Conservation (phyloP, 2,329 filamentous ascomycete species). For the Trichoderma arundinaceum region DNA sequence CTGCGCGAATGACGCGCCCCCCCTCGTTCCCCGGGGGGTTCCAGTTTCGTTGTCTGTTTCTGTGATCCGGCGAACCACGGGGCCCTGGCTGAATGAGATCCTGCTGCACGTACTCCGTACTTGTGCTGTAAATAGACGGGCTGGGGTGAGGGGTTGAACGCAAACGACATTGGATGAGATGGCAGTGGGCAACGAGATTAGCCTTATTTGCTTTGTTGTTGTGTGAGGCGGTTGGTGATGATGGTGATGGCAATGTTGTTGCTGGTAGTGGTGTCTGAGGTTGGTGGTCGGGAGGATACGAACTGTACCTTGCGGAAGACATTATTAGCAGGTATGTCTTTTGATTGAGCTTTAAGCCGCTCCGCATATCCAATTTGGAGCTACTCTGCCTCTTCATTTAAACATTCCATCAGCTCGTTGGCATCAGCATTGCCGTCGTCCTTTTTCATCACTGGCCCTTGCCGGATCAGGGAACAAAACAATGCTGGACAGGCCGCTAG, state of each 20-base stretch:
- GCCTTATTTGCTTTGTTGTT: neutral
- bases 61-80: neutral
- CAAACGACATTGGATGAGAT: conserved; percentile 24
- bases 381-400: conserved; percentile 12
- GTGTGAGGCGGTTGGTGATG: neutral
- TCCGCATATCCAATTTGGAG: too few species aligned
- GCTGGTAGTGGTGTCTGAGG: neutral
- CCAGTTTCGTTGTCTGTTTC: neutral
- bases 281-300: too few species aligned
- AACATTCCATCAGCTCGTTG: conserved; percentile 15
- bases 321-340: too few species aligned
- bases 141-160: neutral
- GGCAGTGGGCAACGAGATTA: conserved; percentile 5
- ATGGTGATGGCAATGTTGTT: neutral
- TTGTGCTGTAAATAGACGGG: neutral
- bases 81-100: conserved; percentile 11
- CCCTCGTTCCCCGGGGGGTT: too few species aligned
- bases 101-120: conserved; percentile 1
- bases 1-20: conserved; percentile 10
- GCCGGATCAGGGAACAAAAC: conserved; percentile 4
- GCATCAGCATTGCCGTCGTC: conserved; percentile 6
- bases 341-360: too few species aligned
- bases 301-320: too few species aligned
- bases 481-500: neutral
- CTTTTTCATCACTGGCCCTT: conserved; percentile 14